Base-by-base conservation (phyloP, 306 rosid genomes). In the Prunus padus region DNA sequence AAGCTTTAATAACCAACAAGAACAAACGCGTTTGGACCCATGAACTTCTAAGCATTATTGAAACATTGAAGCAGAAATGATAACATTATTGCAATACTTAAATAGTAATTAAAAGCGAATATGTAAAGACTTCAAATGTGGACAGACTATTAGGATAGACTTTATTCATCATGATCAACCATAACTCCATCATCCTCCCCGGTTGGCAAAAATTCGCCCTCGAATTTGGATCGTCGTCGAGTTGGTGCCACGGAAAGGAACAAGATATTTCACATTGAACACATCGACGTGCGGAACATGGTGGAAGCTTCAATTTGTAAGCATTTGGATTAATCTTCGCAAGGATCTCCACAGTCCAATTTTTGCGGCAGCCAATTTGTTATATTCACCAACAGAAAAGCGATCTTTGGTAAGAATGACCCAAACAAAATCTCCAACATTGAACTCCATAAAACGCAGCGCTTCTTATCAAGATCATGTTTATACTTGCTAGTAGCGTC, bases 271-370 rank as follows among this genome's bases (percentile, higher is more conserved):
- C 3, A 31, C 68, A 7, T 64, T 31, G 19, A 64, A 64, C 18
- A 64, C 68, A 64, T 64, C 46, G 45, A 23, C 4, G 40, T 64
- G 3, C 46, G n/a, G 68, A 64, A 64, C 16, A 31, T 64, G 44
- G 13, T 10, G 28, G 28, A 26, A 26, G 28, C 28, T 26, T 26
- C 28, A 26, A 26, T 26, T 26, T 26, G 7, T 64, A 64, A 30
- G 46, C 69, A 64, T 64, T 64, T 1, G 69, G 69, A 4, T 64
- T 64, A n/a, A 30, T 50, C 13, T 76, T 76, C 37, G 15, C 75
- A 28, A 54, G 0, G 19, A 71, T 54, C 14, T 71, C 54, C 4
- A 52, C 3, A 2, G 73, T 67, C 1, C 66, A 12, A 22, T 66
- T 65, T 15, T 65, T 76, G 2, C 33, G 4, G 65, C 40, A 51